phyloP scores from a whole-genome alignment of 257 asterid species.

The Ilex asprella region DNA sequence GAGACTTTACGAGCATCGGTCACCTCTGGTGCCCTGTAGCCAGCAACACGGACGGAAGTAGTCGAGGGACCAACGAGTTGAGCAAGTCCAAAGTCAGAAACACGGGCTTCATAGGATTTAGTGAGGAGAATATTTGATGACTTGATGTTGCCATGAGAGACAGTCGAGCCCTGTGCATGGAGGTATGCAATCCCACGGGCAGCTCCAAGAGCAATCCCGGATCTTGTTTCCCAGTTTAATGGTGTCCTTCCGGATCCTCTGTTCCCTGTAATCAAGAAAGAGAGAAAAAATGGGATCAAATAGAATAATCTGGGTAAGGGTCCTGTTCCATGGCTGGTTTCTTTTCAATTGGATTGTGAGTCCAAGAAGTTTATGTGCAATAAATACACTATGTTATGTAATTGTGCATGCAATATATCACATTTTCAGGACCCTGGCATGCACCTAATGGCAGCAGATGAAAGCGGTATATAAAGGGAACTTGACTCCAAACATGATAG shows the following conservation, averaged over 20 bases:
- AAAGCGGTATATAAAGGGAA: too few species aligned
- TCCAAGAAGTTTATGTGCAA: too few species aligned
- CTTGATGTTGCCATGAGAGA: slow-evolving; percentile 48
- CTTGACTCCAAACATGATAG: too few species aligned
- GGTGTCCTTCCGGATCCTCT: slow-evolving; percentile 45
- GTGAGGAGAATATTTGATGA: slow-evolving; percentile 48
- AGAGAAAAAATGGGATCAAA: too few species aligned
- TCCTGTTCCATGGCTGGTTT: too few species aligned
- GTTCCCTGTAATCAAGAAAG: slow-evolving; percentile 21
- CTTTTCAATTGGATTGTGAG: too few species aligned
- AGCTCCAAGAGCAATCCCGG: slow-evolving; percentile 40
- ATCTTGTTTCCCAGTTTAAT: slow-evolving; percentile 46
- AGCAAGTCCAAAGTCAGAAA: slow-evolving; percentile 44
- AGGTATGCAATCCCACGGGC: slow-evolving; percentile 42
- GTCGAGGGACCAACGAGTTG: slow-evolving; percentile 36
- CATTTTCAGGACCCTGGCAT: too few species aligned
- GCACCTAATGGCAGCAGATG: too few species aligned
- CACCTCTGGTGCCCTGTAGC: slow-evolving; percentile 48
- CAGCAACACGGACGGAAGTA: slow-evolving; percentile 35
- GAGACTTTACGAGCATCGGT: slow-evolving; percentile 41
- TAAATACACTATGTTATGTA: too few species aligned
- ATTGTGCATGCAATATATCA: too few species aligned
- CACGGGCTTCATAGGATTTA: slow-evolving; percentile 29
- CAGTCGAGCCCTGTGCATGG: slow-evolving; percentile 36
- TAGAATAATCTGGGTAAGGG: too few species aligned